Evolutionary conservation across 495 filamentous ascomycete genomes (phyloP), one percentile per base, ranked within the genome.

Genomic region (Penicillium diatomitis): DNA sequence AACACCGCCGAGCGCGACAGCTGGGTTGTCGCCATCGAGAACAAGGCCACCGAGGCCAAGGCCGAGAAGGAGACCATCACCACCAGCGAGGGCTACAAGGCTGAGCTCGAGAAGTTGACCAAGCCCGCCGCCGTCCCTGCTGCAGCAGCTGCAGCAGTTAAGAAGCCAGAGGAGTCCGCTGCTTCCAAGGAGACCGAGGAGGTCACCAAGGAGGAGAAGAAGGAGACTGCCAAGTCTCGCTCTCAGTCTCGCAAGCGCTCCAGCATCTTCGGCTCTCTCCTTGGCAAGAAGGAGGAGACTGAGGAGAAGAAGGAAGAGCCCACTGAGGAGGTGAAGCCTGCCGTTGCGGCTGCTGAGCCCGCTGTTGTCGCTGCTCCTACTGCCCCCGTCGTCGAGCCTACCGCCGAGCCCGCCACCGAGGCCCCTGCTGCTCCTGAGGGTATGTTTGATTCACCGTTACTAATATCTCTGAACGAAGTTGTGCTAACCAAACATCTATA

Each of bases 181-280:
- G 41, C 56, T 46, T 76, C 75, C 58, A 42, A 49, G 47, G 47
- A 49, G 47, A 29, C 47, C 34, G 74, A 74, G 57, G 72, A 71
- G 30, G 66, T 65, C 36, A 66, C 54, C 11, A 64, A 55, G 56
- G 67, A 72, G 70, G 66, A 70, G 37, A 69, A 75, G 48, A 62
- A 67, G 57, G 70, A 72, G 38, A 47, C 68, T 50, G 67, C 76
- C 49, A 79, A 78, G 64, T 76, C 77, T 64, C 86, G 87, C 56
- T 94, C 88, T 47, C 86, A 87, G 49, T 94, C 87, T 61, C 85
- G 85, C 65, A 95, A 95, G 84, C 84, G 88, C 50, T 61, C 71
- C 38, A 90, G 87, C 60, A 82, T 95, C 71, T 94, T 97, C 67
- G 86, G 84, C 53, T 70, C 64, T 49, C 72, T 90, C 40, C 73